Conservation (phyloP, 805 yeast genomes). For the Metschnikowia reukaufii region DNA sequence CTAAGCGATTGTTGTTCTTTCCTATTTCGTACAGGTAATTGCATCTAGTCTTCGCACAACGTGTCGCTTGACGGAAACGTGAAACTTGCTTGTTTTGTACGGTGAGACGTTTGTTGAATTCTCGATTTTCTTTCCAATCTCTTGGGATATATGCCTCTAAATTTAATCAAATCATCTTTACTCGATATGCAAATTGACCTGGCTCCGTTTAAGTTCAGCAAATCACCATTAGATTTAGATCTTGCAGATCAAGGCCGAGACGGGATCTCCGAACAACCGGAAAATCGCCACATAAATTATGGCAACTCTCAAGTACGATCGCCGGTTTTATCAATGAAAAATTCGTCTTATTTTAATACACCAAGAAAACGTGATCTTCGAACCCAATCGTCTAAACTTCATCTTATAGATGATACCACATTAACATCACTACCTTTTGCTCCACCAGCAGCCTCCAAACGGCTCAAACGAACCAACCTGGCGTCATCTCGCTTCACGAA, state of each 20-base stretch:
- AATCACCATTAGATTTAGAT: not conserved
- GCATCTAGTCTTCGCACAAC: conserved; percentile 8
- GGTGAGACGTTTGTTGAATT: too few relatives aligned
- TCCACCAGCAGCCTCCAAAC: conserved; percentile 40
- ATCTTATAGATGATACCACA: conserved; percentile 47
- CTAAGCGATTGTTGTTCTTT: conserved; percentile 12
- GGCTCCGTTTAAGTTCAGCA: not conserved
- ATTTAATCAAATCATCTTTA: not conserved
- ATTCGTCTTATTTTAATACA: not conserved
- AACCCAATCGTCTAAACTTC: conserved; percentile 42
- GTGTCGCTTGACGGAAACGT: not conserved
- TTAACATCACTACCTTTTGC: conserved; percentile 54
- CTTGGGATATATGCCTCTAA: conserved; percentile 1
- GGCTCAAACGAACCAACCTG: conserved; percentile 12
- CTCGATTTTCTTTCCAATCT: not conserved
- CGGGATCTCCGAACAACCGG: not conserved
- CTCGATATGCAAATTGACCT: not conserved
- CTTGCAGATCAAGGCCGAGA: not conserved
- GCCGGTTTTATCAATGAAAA: not conserved
- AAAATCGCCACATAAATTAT: not conserved
- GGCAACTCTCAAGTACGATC: not conserved
- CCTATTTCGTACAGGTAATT: conserved; percentile 13
- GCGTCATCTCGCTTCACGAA: not conserved
- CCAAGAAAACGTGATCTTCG: conserved; percentile 3
- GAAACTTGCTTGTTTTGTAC: not conserved